Percentiles rank a stretch among this genome's conserved stretches.
Conservation (phyloP, 2,329 filamentous ascomycete species). For the Colletotrichum trifolii region DNA sequence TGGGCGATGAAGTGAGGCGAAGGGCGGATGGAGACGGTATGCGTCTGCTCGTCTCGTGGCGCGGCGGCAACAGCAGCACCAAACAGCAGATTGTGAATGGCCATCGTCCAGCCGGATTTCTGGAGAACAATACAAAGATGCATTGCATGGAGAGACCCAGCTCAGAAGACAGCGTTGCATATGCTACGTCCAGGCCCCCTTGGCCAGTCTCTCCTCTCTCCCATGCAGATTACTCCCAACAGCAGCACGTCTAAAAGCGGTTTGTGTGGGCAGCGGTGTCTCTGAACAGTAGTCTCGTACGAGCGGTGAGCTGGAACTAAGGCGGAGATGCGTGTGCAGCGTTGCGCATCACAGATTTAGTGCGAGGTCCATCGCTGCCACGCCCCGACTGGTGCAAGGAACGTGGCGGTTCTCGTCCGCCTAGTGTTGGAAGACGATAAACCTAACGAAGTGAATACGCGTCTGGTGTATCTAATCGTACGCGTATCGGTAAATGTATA, state of each 20-base stretch:
- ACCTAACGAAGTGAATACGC: neutral
- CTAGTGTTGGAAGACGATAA: constrained; percentile 30
- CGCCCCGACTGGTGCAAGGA: constrained; percentile 32
- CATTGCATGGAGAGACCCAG: constrained; percentile 33
- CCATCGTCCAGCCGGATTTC: constrained; percentile 16
- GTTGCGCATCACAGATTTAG: constrained; percentile 37
- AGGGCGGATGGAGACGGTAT: neutral
- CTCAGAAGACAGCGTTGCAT: constrained; percentile 25
- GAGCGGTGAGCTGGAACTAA: constrained; percentile 36
- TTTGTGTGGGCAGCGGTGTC: constrained; percentile 19
- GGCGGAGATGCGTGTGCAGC: constrained; percentile 37
- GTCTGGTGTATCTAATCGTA: no score
- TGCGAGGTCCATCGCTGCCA: constrained; percentile 34
- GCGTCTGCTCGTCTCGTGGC: neutral
- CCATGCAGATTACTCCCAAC: constrained; percentile 28
- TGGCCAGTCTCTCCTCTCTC: constrained; percentile 6
- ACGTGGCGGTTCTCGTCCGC: constrained; percentile 30
- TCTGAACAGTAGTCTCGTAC: constrained; percentile 7
- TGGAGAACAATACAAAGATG: constrained; percentile 6
- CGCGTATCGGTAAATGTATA: no score
- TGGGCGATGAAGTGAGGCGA: constrained; percentile 27
- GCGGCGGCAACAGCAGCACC: no score
- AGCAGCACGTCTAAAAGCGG: constrained; percentile 20
- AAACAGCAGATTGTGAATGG: neutral
- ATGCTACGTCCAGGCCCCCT: constrained; percentile 30